These are phyloP conservation scores for Backusella tuberculispora DNA, from an alignment of 192 early-diverging fungal species.

Conservation along the genomic window DNA sequence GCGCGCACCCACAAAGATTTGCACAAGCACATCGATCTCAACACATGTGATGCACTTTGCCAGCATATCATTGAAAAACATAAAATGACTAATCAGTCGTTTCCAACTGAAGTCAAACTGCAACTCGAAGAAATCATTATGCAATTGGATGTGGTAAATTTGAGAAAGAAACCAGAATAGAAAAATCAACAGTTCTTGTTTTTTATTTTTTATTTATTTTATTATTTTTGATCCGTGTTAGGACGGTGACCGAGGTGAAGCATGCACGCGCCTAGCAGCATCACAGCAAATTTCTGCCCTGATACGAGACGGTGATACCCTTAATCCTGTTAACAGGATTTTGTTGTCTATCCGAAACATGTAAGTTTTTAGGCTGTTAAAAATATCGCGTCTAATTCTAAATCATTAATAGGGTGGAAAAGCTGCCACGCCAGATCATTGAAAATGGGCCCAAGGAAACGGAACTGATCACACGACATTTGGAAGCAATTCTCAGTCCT, in stretches of 20 bases:
- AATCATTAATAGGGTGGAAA: conserved; percentile 19
- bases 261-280: background rate
- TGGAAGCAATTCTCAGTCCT: conserved; percentile 18
- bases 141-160: background rate
- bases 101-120: background rate
- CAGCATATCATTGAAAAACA: conserved; percentile 13
- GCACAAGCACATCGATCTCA: conserved; percentile 1
- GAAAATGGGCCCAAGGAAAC: conserved; percentile 8
- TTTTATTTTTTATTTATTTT: background rate
- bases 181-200: background rate
- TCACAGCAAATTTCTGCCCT: conserved; percentile 6
- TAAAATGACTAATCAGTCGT: background rate
- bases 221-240: background rate
- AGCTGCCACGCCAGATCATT: background rate
- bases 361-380: conserved; percentile 4
- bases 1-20: conserved; percentile 5
- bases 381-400: background rate
- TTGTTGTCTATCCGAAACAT: conserved; percentile 7
- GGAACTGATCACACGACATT: conserved; percentile 3
- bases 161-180: background rate
- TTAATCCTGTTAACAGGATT: conserved; percentile 12
- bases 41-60: background rate
- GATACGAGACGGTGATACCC: background rate
- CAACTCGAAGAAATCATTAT: background rate
- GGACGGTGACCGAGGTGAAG: background rate